phyloP scores from a whole-genome alignment of 1,139 yeast genomes.

The Debaryomyces robertsiae region DNA sequence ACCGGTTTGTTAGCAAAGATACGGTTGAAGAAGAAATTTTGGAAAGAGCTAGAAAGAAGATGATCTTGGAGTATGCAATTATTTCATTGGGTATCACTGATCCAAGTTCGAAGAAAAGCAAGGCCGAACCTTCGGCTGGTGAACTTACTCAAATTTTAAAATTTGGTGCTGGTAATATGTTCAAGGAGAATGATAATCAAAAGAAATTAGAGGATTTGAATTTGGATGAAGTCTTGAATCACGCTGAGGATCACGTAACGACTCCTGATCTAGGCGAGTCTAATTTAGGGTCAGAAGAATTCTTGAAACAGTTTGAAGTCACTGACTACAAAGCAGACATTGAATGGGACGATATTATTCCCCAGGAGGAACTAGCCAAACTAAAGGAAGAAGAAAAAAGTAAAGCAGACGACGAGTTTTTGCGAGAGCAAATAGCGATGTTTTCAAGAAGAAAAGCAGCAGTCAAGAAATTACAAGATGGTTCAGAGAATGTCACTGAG shows the following conservation, averaged over 20 bases:
- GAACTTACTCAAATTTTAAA: slow-evolving; percentile 92
- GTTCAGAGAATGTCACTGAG: slow-evolving; percentile 42
- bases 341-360: slow-evolving; percentile 99
- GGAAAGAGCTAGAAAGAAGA: slow-evolving; percentile 95
- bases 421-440: slow-evolving; percentile 89
- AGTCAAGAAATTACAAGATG: slow-evolving; percentile 53
- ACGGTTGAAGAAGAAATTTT: slow-evolving; percentile 96
- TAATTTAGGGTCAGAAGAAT: slow-evolving; percentile 97
- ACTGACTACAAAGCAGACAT: slow-evolving; percentile 98
- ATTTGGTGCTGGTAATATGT: slow-evolving; percentile 99
- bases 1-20: slow-evolving; percentile 93
- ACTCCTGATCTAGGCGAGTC: slow-evolving; percentile 97
- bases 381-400: slow-evolving; percentile 90
- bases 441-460: slow-evolving; percentile 81
- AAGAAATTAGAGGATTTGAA: slow-evolving; percentile 94
- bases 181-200: slow-evolving; percentile 88
- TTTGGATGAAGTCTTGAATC: slow-evolving; percentile 91
- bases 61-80: slow-evolving; percentile 97
- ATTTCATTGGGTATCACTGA: slow-evolving; percentile 95
- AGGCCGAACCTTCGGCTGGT: slow-evolving; percentile 73
- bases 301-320: slow-evolving; percentile 94
- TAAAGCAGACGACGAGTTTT: slow-evolving; percentile 79
- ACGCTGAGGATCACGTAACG: slow-evolving; percentile 96
- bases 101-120: slow-evolving; percentile 47
- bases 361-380: slow-evolving; percentile 87